phyloP scores from a whole-genome alignment of 1,284 basidiomycete species.

The Sporisorium reilianum region DNA sequence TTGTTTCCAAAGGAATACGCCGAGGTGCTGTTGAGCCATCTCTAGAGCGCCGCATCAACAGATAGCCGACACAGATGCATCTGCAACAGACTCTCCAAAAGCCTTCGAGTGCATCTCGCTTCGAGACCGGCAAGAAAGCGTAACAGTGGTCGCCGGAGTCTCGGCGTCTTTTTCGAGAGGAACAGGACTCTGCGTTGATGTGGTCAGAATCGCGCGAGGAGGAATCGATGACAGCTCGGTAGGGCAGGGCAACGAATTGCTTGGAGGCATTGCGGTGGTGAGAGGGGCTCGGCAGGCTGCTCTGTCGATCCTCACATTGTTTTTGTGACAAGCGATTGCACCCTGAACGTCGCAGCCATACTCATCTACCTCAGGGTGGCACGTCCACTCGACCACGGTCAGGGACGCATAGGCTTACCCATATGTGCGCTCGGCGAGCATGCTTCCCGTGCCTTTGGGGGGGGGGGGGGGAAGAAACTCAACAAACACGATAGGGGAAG shows the following conservation, averaged over 20 bases:
- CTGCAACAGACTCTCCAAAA: background rate
- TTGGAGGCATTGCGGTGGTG: too few species aligned
- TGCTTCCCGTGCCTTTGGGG: background rate
- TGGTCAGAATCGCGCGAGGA: too few species aligned
- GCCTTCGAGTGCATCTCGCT: slow-evolving; percentile 10
- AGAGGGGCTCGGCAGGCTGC: too few species aligned
- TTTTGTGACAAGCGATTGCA: too few species aligned
- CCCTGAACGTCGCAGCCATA: background rate
- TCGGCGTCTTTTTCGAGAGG: slow-evolving; percentile 12
- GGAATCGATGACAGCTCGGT: slow-evolving; percentile 5
- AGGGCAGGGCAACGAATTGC: background rate
- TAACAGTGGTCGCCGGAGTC: slow-evolving; percentile 7
- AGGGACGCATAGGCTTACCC: background rate
- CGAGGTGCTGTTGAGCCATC: too few species aligned
- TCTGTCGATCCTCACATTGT: background rate
- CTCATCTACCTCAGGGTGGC: background rate
- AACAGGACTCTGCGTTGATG: background rate
- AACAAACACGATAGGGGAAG: background rate
- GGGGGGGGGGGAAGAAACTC: too few species aligned
- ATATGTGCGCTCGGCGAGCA: background rate
- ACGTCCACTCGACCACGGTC: background rate
- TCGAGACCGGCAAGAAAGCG: background rate
- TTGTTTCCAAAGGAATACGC: too few species aligned
- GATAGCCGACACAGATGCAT: background rate
- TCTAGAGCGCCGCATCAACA: background rate